These are phyloP conservation scores for Kluyveromyces starmeri DNA, from an alignment of 805 yeast species.

Conservation along the genomic window DNA sequence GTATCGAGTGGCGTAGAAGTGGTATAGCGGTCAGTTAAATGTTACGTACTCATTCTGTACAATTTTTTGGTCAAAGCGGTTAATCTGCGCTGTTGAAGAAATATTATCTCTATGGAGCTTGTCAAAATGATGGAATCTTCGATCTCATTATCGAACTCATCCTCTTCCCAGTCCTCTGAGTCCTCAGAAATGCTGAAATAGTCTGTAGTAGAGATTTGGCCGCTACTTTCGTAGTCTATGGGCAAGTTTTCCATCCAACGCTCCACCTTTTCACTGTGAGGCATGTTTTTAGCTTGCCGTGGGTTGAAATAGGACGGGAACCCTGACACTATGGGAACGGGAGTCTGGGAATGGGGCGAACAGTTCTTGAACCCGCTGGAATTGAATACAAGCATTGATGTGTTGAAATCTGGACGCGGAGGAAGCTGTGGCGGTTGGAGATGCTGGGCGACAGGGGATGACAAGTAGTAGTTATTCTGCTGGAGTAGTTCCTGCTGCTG, in stretches of 20 bases:
- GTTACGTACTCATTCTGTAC: slow-evolving; percentile 8
- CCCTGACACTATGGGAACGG: not conserved
- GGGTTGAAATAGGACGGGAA: slow-evolving; percentile 53
- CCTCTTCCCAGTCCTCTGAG: slow-evolving; percentile 27
- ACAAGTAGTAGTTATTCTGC: slow-evolving; percentile 2
- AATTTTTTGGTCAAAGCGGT: slow-evolving; percentile 19
- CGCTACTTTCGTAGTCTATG: slow-evolving; percentile 20
- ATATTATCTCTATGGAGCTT: slow-evolving; percentile 18
- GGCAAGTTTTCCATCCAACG: slow-evolving; percentile 59
- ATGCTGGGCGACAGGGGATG: slow-evolving; percentile 10
- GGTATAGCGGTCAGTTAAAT: too few relatives aligned
- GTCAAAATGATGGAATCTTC: slow-evolving; percentile 7
- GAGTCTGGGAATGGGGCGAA: not conserved
- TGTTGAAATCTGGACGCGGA: slow-evolving; percentile 1
- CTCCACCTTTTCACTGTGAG: slow-evolving; percentile 54
- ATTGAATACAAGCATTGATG: slow-evolving; percentile 3
- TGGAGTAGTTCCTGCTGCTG: not conserved
- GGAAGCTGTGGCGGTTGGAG: slow-evolving; percentile 4
- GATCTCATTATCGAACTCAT: slow-evolving; percentile 20
- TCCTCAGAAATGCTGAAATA: slow-evolving; percentile 20
- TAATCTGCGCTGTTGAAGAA: slow-evolving; percentile 19
- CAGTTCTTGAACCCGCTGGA: slow-evolving; percentile 1
- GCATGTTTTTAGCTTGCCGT: slow-evolving; percentile 53
- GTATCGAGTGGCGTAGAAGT: too few relatives aligned
- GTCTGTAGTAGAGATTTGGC: slow-evolving; percentile 4